Evolutionary conservation across 768 basidiomycete species (phyloP), one percentile per base, ranked within the genome.

Genomic region (Fomitopsis pulvina): DNA sequence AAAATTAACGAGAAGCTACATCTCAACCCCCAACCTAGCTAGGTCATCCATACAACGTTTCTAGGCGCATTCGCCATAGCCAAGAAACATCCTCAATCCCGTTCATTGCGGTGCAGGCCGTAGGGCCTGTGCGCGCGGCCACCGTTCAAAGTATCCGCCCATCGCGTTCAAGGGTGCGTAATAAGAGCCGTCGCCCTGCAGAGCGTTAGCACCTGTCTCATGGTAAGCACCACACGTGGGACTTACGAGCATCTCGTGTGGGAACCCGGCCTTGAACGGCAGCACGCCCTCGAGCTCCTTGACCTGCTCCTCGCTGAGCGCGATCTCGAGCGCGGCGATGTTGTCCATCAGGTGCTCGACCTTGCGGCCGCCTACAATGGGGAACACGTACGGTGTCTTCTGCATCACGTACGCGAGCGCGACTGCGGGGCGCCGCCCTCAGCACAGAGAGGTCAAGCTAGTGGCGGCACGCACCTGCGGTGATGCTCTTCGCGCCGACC

Each of bases 331-430:
- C 2, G 77, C 75, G 52, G 77, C 68, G n/a, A 78, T 50, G 52
- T 78, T 80, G 39, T 68, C 69, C 42, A 62, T 38, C 12, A 79
- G 58, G 32, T 79, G 72, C 53, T 75, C 74, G 26, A 76, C 61
- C 54, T 76, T 79, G 34, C 75, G 66, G 0, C 73, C 71, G 3
- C 75, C 75, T n/a, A 77, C 59, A 51, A 77, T 66, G 0, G 75
- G 75, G 60, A 78, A 77, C 0, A 75, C 72, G 44, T 66, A 75
- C 0, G 71, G 70, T 3, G 71, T 66, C 57, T 78, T 79, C 26
- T 76, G 72, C 61, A 79, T 61, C 11, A 78, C 62, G 50, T 77
- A 78, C 14, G 75, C 73, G 48, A 79, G 72, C 7, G 75, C 74
- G 2, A 76, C 74, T 71, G 22, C 16, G 20, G 12, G n/a, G 6